Conservation (phyloP, 2,329 filamentous ascomycete species). For the Beauveria brongniartii region DNA sequence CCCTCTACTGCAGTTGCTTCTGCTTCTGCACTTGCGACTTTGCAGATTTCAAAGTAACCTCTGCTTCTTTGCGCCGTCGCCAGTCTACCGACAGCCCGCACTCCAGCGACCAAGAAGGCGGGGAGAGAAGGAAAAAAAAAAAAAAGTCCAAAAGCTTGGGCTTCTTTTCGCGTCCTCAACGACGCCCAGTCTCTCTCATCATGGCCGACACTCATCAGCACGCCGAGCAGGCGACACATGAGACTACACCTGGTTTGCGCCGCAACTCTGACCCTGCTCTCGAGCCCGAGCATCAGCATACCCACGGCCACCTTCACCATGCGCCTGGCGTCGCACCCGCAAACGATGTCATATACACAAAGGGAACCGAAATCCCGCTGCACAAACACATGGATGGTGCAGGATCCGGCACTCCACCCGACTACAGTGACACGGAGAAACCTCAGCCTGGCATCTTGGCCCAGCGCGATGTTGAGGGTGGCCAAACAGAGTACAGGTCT, state of each 20-base stretch:
- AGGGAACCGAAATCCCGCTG: slow-evolving; percentile 15
- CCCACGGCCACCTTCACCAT: slow-evolving; percentile 36
- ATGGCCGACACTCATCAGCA: slow-evolving; percentile 1
- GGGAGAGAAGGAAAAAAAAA: neutral
- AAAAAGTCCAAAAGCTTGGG: neutral
- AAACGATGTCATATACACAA: slow-evolving; percentile 39
- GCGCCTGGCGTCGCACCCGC: slow-evolving; percentile 26
- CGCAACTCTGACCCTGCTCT: slow-evolving; percentile 26
- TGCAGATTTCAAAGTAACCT: neutral
- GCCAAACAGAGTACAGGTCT: slow-evolving; percentile 16
- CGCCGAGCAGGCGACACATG: slow-evolving; percentile 4
- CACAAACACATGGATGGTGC: slow-evolving; percentile 13
- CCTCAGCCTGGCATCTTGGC: slow-evolving; percentile 23
- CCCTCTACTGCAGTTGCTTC: slow-evolving; percentile 1
- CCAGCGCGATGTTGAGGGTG: slow-evolving; percentile 18
- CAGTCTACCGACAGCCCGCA: neutral
- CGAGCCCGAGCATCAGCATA: slow-evolving; percentile 33
- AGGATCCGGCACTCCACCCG: slow-evolving; percentile 21
- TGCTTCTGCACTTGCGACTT: neutral
- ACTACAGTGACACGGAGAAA: slow-evolving; percentile 35
- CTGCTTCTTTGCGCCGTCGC: neutral
- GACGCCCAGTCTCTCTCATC: neutral
- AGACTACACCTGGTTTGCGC: slow-evolving; percentile 14
- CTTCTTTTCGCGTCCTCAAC: neutral
- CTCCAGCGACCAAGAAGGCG: neutral